These are phyloP conservation scores for Houttuynia cordata DNA, from an alignment of 164 flowering plant species.

Conservation along the genomic window DNA sequence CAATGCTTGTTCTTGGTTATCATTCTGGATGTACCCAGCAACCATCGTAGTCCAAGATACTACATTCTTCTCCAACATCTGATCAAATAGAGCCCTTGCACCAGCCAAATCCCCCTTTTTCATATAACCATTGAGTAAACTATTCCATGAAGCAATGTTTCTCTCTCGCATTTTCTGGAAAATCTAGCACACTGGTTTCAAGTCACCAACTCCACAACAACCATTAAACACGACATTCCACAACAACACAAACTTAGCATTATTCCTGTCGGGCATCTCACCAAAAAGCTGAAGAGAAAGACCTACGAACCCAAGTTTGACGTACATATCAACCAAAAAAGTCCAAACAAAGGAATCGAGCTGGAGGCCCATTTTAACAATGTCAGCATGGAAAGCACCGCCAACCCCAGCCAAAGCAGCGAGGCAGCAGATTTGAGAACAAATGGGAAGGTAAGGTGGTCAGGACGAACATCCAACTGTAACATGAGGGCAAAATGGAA, in stretches of 20 bases:
- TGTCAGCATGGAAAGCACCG: conserved; percentile 18
- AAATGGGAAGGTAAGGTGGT: conserved; percentile 36
- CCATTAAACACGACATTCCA: conserved; percentile 61
- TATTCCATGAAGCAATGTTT: conserved; percentile 38
- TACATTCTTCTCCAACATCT: conserved; percentile 34
- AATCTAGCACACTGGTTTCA: conserved; percentile 10
- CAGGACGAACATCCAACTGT: conserved; percentile 18
- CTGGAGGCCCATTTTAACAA: conserved; percentile 28
- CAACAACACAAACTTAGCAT: conserved; percentile 20
- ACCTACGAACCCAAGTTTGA: conserved; percentile 18
- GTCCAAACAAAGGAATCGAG: conserved; percentile 33
- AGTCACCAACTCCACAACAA: conserved; percentile 33
- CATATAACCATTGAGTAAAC: conserved; percentile 40
- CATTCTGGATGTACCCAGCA: conserved; percentile 31
- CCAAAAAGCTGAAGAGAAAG: conserved; percentile 34
- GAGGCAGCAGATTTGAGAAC: conserved; percentile 28
- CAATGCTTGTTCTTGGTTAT: conserved; percentile 25
- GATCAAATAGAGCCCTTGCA: conserved; percentile 27
- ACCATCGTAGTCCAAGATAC: conserved; percentile 49
- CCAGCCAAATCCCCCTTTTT: conserved; percentile 21
- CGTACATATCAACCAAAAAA: conserved; percentile 46
- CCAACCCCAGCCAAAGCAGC: conserved; percentile 16
- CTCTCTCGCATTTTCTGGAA: conserved; percentile 41
- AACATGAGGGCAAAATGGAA: conserved; percentile 25
- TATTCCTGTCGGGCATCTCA: conserved; percentile 32